A percentile compares a stretch with the other conserved stretches of the same genome.
Evolutionary conservation across 371 early-diverging fungal genomes (phyloP).

Genomic region (Mortierella sp.): DNA sequence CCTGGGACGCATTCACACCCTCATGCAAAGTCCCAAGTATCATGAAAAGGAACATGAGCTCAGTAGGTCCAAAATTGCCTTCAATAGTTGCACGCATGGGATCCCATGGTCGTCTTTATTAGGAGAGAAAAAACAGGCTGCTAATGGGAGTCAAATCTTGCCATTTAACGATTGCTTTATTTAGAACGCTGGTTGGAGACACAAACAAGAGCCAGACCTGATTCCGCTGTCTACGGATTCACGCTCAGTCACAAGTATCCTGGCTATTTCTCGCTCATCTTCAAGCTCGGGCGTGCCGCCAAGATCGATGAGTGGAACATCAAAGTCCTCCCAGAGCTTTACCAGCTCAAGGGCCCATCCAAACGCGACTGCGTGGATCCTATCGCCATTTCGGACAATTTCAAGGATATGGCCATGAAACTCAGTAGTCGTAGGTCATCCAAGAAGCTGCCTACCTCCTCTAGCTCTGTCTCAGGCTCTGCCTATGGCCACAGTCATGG

Average conservation of each 20-base stretch:
- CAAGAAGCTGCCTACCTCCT: background rate
- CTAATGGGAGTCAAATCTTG: background rate
- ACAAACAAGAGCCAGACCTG: constrained; percentile 10
- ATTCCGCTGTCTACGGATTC: constrained; percentile 23
- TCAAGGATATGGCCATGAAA: constrained; percentile 28
- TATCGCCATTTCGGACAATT: constrained; percentile 13
- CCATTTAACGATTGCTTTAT: background rate
- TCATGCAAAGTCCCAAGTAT: constrained; percentile 77
- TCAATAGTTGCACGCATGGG: background rate
- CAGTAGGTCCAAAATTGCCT: constrained; percentile 24
- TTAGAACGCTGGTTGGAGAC: background rate
- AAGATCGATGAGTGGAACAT: constrained; percentile 25
- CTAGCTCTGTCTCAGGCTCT: background rate
- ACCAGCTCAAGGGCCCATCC: constrained; percentile 18
- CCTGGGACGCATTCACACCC: constrained; percentile 74
- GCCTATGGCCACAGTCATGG: too few relatives aligned
- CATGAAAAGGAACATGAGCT: constrained; percentile 42
- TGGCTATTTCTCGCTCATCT: constrained; percentile 23
- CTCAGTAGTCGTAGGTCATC: constrained; percentile 7
- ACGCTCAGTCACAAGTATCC: constrained; percentile 20
- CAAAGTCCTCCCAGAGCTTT: constrained; percentile 19
- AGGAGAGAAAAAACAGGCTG: background rate
- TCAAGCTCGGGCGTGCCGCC: constrained; percentile 21
- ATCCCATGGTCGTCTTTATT: background rate
- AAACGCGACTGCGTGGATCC: constrained; percentile 17